Evolutionary conservation across 1,284 basidiomycete genomes (phyloP).

Genomic region (Bothia castanella): DNA sequence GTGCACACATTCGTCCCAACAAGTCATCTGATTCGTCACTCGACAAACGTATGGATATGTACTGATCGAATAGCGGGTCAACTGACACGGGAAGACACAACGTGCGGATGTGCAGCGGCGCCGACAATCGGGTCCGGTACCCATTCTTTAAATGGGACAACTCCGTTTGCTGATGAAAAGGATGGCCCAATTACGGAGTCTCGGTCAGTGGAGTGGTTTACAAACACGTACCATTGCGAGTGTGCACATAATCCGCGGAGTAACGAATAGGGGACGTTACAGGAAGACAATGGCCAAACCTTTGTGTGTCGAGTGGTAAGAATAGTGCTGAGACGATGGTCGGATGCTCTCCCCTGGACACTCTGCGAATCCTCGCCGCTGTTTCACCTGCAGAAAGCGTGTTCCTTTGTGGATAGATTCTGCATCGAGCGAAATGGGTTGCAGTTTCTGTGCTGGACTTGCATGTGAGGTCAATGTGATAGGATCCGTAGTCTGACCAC

Average conservation of each 20-base stretch:
- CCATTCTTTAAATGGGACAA: not conserved
- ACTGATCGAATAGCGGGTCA: conserved; percentile 5
- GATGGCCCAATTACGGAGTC: not conserved
- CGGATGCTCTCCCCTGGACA: too few species aligned
- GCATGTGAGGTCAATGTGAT: too few species aligned
- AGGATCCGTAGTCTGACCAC: too few species aligned
- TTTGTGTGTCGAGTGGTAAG: conserved; percentile 11
- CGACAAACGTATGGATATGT: not conserved
- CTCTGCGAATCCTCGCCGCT: conserved; percentile 4
- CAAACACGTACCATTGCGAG: not conserved
- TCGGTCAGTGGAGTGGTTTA: not conserved
- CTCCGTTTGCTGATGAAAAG: not conserved
- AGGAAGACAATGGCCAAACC: conserved; percentile 4
- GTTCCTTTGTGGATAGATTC: too few species aligned
- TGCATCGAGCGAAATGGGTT: too few species aligned
- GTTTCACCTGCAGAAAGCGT: conserved; percentile 1
- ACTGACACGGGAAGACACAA: conserved; percentile 8
- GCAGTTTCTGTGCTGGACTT: too few species aligned
- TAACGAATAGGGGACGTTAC: not conserved
- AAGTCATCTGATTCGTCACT: conserved; percentile 12
- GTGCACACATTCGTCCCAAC: conserved; percentile 8
- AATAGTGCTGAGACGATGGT: conserved; percentile 17
- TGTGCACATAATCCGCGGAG: conserved; percentile 9
- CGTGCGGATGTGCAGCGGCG: not conserved
- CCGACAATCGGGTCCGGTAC: conserved; percentile 16